Conservation (phyloP, 345 rosid species). For the Psidium guajava region DNA sequence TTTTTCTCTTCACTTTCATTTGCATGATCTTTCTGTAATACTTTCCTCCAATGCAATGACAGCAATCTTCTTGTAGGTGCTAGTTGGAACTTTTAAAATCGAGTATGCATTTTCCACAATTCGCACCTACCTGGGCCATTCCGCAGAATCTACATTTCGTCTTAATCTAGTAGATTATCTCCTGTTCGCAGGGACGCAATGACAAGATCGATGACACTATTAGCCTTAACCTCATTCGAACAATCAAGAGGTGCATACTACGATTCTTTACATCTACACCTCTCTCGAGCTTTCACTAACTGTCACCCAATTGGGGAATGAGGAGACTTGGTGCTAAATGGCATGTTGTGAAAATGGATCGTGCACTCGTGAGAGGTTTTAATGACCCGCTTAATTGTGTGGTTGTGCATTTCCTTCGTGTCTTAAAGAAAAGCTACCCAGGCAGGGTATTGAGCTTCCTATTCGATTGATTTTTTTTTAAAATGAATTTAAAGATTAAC, state of each 20-base stretch:
- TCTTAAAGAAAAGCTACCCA: background rate
- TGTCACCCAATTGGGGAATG: background rate
- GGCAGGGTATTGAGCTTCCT: background rate
- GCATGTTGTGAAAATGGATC: background rate
- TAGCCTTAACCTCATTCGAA: background rate
- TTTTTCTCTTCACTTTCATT: too few species aligned
- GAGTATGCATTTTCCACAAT: background rate
- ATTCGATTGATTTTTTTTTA: too few species aligned
- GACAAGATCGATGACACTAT: background rate
- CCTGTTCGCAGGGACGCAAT: background rate
- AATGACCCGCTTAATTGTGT: background rate
- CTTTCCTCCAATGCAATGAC: too few species aligned
- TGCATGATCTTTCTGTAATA: too few species aligned
- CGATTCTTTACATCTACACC: background rate
- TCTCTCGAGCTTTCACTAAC: background rate
- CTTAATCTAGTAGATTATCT: background rate
- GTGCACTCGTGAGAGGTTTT: background rate
- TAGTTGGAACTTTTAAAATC: background rate
- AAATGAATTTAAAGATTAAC: too few species aligned
- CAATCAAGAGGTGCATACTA: background rate
- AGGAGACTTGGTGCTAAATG: background rate
- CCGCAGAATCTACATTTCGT: background rate
- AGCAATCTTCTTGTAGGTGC: background rate
- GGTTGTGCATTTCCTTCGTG: background rate
- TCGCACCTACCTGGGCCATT: background rate